phyloP scores from a whole-genome alignment of 345 rosid species.

The Trapa incisa region DNA sequence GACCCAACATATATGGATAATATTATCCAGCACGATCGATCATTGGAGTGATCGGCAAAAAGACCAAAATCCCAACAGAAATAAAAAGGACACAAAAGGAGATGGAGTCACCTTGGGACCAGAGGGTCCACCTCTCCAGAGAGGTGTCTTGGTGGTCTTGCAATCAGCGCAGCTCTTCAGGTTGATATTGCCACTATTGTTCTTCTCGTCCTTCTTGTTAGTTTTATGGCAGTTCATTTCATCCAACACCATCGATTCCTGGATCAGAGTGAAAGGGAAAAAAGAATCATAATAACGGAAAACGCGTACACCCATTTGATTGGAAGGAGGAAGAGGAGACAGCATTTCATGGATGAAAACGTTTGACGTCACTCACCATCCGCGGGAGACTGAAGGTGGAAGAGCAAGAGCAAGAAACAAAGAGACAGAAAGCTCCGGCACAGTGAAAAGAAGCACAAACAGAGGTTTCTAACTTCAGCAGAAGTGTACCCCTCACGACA shows the following conservation, averaged over 20 bases:
- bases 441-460: too few species aligned
- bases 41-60: too few species aligned
- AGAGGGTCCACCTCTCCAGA: not conserved
- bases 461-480: too few species aligned
- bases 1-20: too few species aligned
- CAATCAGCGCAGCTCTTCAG: not conserved
- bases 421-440: too few species aligned
- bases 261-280: not conserved
- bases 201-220: not conserved
- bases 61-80: too few species aligned
- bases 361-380: not conserved
- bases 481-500: too few species aligned
- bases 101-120: not conserved
- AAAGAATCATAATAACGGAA: not conserved
- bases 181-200: not conserved
- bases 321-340: not conserved
- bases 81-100: too few species aligned
- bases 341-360: not conserved
- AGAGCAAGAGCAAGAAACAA: too few species aligned
- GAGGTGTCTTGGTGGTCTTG: not conserved
- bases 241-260: not conserved
- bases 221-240: not conserved
- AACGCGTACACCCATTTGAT: too few species aligned
- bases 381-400: not conserved
- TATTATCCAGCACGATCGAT: too few species aligned